Evolutionary conservation across 805 yeast species (phyloP), one percentile per base, ranked within the genome.

Genomic region (Blastobotrys robertii): DNA sequence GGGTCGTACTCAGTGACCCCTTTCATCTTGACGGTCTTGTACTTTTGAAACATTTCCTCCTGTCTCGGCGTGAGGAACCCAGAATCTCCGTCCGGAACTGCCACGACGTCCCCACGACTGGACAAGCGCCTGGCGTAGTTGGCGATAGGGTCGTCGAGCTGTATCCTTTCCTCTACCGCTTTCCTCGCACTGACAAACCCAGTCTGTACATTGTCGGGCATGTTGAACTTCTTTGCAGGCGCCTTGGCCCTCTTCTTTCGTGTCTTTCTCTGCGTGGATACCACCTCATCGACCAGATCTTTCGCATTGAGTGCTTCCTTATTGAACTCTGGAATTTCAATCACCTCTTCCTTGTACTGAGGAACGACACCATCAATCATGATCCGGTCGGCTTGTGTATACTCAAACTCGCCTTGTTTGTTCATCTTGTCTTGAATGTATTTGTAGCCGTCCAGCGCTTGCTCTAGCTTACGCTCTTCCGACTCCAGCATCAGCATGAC

Each of bases 401-500:
- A 31, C 64, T 65, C 58, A 72, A 51, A 46, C n/a, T 44, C 34
- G 19, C 40, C 44, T 15, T 34, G 40, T n/a, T 19, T 29, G 31
- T 42, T 70, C 30, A 86, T 80, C 48, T 76, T 77, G 40, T 72
- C 71, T 54, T 92, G 97, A 35, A 92, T 77, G 56, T 73, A 74
- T 45, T 75, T 75, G 59, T 92, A 90, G 22, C 87, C 92, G 25
- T 73, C 81, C 82, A 85, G 77, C 0, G 97, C 88, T 51, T 79
- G 76, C 37, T 82, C 84, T 57, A 85, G 84, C 56, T 90, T 94
- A 4, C 64, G 55, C 43, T 81, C 76, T 61, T 92, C 99, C 49
- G 77, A 77, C 9, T 81, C 73, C 7, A 95, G 76, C 54, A 90
- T 76, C 4, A 92, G 62, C 31, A 88, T 62, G 3, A 85, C 65